Conservation (phyloP, 805 yeast species). For the Pichia nakasei region DNA sequence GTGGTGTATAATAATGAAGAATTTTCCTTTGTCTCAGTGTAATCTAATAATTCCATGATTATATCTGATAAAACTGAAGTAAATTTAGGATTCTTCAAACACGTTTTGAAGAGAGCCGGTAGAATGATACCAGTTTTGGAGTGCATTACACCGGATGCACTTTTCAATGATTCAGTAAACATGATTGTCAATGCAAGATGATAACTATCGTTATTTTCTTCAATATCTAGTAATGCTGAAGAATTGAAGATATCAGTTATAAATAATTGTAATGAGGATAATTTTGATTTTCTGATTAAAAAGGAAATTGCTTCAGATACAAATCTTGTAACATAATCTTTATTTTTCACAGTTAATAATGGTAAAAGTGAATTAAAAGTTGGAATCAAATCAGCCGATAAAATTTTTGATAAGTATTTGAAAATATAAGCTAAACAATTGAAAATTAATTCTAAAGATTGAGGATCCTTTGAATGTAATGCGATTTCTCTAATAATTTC, state of each 20-base stretch:
- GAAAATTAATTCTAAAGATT: slow-evolving; percentile 73
- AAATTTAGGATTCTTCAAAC: slow-evolving; percentile 17
- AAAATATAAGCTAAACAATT: slow-evolving; percentile 80
- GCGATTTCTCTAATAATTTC: slow-evolving; percentile 41
- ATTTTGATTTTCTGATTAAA: slow-evolving; percentile 58
- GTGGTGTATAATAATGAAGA: slow-evolving; percentile 36
- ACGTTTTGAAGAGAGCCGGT: slow-evolving; percentile 23
- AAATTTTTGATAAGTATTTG: slow-evolving; percentile 66
- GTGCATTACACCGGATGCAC: slow-evolving; percentile 65
- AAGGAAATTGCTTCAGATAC: slow-evolving; percentile 89
- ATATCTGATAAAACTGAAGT: slow-evolving; percentile 51
- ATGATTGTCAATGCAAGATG: slow-evolving; percentile 50
- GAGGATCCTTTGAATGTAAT: slow-evolving; percentile 42
- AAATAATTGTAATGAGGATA: slow-evolving; percentile 37
- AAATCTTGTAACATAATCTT: slow-evolving; percentile 65
- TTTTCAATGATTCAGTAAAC: slow-evolving; percentile 65
- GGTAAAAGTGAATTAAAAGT: slow-evolving; percentile 64
- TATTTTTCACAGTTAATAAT: slow-evolving; percentile 46
- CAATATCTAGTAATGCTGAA: slow-evolving; percentile 23
- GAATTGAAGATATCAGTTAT: slow-evolving; percentile 32
- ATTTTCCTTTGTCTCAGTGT: slow-evolving; percentile 39
- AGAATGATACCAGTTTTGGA: slow-evolving; percentile 55
- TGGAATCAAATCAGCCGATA: slow-evolving; percentile 55
- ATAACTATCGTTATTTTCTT: slow-evolving; percentile 34
- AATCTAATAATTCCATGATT: slow-evolving; percentile 41